Percentiles rank a stretch among this genome's conserved stretches.
These are phyloP conservation scores for Backusella circina DNA, from an alignment of 192 early-diverging fungal genomes.

Conservation along the genomic window DNA sequence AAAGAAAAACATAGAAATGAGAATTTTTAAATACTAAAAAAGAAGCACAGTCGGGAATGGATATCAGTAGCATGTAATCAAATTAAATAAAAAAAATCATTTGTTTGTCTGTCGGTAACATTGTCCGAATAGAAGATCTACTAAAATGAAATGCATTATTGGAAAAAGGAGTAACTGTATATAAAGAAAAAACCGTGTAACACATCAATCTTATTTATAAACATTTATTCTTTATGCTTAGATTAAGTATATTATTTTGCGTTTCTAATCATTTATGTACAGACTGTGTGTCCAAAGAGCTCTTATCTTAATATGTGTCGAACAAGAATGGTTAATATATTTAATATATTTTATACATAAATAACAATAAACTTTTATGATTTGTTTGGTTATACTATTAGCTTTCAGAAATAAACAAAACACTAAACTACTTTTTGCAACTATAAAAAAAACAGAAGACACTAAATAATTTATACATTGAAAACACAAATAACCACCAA, in stretches of 20 bases:
- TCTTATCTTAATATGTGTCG: neutral
- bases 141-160: neutral
- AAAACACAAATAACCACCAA: neutral
- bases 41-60: neutral
- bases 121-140: neutral
- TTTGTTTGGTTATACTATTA: neutral
- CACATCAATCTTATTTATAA: neutral
- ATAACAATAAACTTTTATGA: neutral
- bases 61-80: neutral
- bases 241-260: neutral
- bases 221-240: neutral
- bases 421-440: neutral
- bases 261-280: neutral
- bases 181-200: neutral
- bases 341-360: neutral
- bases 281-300: neutral
- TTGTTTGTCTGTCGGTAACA: neutral
- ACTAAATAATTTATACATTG: neutral
- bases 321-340: neutral
- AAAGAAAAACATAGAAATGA: neutral
- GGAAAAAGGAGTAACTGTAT: neutral
- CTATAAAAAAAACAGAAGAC: neutral
- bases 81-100: neutral
- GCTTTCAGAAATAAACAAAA: neutral
- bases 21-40: neutral